Conservation (phyloP, 2,329 filamentous ascomycete genomes). For the Trichoderma sp. region DNA sequence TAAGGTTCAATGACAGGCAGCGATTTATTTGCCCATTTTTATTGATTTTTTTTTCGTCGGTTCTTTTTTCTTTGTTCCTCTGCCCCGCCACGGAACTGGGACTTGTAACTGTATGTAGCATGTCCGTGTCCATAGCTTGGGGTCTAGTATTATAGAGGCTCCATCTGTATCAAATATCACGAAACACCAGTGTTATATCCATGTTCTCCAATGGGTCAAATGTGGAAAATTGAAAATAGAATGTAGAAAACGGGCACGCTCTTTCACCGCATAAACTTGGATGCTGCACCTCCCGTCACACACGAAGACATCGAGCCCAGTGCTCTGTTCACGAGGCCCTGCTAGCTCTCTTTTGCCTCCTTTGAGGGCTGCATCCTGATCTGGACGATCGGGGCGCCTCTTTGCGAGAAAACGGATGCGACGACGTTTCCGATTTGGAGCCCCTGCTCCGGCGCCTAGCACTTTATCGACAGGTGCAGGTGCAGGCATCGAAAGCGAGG, state of each 20-base stretch:
- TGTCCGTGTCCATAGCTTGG: background rate
- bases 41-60: no score
- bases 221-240: background rate
- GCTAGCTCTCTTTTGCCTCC: background rate
- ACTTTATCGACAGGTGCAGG: background rate
- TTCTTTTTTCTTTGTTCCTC: background rate
- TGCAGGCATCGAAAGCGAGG: background rate
- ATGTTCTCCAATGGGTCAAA: background rate
- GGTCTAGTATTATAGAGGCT: background rate
- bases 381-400: background rate
- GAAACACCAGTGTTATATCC: background rate
- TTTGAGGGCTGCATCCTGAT: conserved; percentile 18
- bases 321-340: conserved; percentile 14
- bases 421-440: conserved; percentile 7
- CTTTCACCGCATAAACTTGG: background rate
- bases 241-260: background rate
- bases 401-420: background rate
- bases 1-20: conserved; percentile 1
- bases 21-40: background rate
- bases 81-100: background rate
- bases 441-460: background rate
- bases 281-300: background rate
- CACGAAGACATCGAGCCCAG: background rate
- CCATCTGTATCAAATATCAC: background rate
- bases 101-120: background rate